These are phyloP conservation scores for Casuarina glauca DNA, from an alignment of 306 rosid genomes.

Conservation along the genomic window DNA sequence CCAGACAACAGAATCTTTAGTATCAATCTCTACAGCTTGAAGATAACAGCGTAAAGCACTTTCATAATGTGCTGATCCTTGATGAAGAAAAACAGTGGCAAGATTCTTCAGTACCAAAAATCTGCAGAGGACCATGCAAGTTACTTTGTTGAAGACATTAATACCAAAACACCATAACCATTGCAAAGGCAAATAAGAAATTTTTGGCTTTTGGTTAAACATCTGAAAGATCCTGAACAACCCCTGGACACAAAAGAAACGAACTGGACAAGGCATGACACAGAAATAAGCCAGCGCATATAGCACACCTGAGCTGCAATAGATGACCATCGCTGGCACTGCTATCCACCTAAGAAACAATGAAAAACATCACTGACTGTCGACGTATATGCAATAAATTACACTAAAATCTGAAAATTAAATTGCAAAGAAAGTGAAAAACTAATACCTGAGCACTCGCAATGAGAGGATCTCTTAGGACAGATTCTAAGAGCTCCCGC, in stretches of 20 bases:
- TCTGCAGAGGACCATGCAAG: conserved; percentile 49
- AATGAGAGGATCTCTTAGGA: conserved; percentile 78
- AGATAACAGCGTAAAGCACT: conserved; percentile 85
- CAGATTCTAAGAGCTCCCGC: conserved; percentile 72
- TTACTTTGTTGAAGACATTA: conserved; percentile 15
- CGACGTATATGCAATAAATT: conserved; percentile 14
- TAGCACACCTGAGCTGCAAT: conserved; percentile 83
- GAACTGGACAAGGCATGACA: conserved; percentile 7
- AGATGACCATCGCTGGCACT: conserved; percentile 79
- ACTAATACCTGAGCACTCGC: conserved; percentile 59
- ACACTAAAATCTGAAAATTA: conserved; percentile 6
- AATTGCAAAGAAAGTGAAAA: conserved; percentile 2
- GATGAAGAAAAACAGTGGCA: conserved; percentile 87
- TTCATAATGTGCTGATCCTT: conserved; percentile 78
- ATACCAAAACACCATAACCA: conserved; percentile 12
- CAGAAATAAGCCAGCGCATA: conserved; percentile 4
- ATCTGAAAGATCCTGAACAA: background rate
- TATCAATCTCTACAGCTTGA: conserved; percentile 97
- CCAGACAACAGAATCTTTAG: conserved; percentile 96
- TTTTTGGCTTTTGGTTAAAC: background rate
- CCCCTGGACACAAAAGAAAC: conserved; percentile 3
- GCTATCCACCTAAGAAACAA: conserved; percentile 59
- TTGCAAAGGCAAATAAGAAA: background rate
- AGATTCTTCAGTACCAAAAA: conserved; percentile 95
- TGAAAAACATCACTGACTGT: conserved; percentile 19